phyloP scores from a whole-genome alignment of 441 rosid genomes.

The Biscutella auriculata region DNA sequence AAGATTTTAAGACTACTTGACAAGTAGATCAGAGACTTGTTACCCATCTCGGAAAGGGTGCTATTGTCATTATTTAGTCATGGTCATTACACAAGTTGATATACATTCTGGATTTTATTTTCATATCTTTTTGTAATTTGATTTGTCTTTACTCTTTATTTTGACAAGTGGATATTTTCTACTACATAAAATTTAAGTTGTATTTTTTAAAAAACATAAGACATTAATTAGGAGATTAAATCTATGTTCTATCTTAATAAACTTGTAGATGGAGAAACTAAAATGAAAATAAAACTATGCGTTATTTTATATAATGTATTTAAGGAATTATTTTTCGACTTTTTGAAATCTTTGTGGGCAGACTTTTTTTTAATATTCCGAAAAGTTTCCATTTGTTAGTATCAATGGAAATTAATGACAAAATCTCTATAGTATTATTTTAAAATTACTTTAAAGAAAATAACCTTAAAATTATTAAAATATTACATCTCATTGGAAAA shows the following conservation, averaged over 20 bases:
- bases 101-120: neutral
- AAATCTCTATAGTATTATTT: too few relatives aligned
- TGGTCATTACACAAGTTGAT: slow-evolving; percentile 6
- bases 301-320: neutral
- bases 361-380: too few relatives aligned
- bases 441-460: too few relatives aligned
- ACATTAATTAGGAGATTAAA: neutral
- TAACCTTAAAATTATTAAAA: too few relatives aligned
- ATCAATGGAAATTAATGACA: too few relatives aligned
- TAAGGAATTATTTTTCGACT: neutral
- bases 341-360: too few relatives aligned
- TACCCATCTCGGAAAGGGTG: neutral
- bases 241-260: neutral
- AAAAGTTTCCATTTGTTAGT: too few relatives aligned
- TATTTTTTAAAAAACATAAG: neutral
- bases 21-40: neutral
- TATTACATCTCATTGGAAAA: too few relatives aligned
- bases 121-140: too few relatives aligned
- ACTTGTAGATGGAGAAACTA: neutral
- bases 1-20: neutral
- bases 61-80: slow-evolving; percentile 3
- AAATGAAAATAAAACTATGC: neutral
- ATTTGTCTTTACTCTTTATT: slow-evolving; percentile 1
- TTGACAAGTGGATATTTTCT: neutral
- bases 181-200: neutral